Conservation (phyloP, 2,329 filamentous ascomycete genomes). For the Ampelomyces quisqualis region DNA sequence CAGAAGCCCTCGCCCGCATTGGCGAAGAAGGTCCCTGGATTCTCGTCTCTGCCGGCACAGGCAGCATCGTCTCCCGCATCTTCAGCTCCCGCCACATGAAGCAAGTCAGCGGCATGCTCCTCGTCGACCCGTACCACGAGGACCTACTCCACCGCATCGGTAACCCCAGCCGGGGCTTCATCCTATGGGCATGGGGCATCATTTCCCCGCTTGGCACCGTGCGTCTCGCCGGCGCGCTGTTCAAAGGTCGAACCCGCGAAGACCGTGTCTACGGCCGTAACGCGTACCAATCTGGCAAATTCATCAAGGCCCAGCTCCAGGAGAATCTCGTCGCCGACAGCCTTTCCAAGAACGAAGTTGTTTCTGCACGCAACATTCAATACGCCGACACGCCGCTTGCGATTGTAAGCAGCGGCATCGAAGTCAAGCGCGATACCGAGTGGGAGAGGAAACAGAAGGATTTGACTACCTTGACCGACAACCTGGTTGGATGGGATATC, state of each 20-base stretch:
- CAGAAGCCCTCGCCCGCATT: conserved; percentile 76
- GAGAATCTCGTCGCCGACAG: conserved; percentile 86
- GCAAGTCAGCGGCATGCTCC: conserved; percentile 73
- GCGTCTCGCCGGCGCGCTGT: conserved; percentile 74
- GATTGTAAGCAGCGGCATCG: conserved; percentile 77
- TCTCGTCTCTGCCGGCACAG: conserved; percentile 80
- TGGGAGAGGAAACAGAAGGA: conserved; percentile 89
- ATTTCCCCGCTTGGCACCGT: conserved; percentile 85
- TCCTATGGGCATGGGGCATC: conserved; percentile 82
- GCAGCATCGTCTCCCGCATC: conserved; percentile 85
- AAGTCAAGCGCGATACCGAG: conserved; percentile 63
- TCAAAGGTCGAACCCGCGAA: conserved; percentile 74
- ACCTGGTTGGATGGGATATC: conserved; percentile 80
- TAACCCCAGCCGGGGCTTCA: conserved; percentile 70
- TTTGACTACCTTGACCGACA: conserved; percentile 74
- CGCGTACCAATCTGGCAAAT: conserved; percentile 77
- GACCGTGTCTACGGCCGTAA: conserved; percentile 83
- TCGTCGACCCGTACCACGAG: conserved; percentile 89
- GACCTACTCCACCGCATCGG: conserved; percentile 72
- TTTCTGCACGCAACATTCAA: conserved; percentile 77
- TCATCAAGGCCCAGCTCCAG: conserved; percentile 87
- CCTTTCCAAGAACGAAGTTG: conserved; percentile 79
- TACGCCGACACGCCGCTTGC: conserved; percentile 71
- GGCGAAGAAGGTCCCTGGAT: conserved; percentile 89
- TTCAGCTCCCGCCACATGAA: conserved; percentile 81